These are phyloP conservation scores for Podospora pseudopauciseta DNA, from an alignment of 495 filamentous ascomycete genomes.

Conservation along the genomic window DNA sequence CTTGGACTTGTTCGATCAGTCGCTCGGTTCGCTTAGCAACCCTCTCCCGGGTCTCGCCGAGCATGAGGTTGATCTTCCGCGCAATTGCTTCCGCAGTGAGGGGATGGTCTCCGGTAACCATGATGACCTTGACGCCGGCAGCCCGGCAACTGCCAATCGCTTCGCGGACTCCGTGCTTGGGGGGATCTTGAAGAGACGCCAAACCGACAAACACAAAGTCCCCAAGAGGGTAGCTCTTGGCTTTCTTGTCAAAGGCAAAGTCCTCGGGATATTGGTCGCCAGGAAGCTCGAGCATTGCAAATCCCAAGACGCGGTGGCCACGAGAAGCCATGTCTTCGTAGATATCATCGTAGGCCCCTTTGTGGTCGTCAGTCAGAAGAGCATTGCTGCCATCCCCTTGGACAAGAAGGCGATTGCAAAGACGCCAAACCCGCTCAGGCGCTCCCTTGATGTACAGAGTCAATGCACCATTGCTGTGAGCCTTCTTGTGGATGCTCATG, in stretches of 20 bases:
- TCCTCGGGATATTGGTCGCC: slow-evolving; percentile 13
- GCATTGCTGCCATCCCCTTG: slow-evolving; percentile 30
- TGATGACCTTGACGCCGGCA: slow-evolving; percentile 58
- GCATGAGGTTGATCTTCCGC: slow-evolving; percentile 41
- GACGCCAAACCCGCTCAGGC: slow-evolving; percentile 39
- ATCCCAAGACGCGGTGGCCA: slow-evolving; percentile 56
- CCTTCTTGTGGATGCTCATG: slow-evolving; percentile 50
- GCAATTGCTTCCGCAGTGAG: slow-evolving; percentile 62
- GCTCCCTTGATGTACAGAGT: slow-evolving; percentile 57
- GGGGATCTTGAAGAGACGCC: slow-evolving; percentile 71
- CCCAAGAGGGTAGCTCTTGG: slow-evolving; percentile 27
- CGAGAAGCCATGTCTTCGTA: slow-evolving; percentile 54
- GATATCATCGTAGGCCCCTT: slow-evolving; percentile 36
- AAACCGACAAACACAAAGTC: slow-evolving; percentile 56
- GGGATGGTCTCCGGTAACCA: slow-evolving; percentile 65
- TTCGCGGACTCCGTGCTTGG: slow-evolving; percentile 60
- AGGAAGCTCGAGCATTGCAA: slow-evolving; percentile 33
- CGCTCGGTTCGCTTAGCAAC: slow-evolving; percentile 27
- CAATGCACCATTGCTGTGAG: slow-evolving; percentile 22
- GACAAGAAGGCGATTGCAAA: slow-evolving; percentile 39
- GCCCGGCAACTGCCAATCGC: slow-evolving; percentile 50
- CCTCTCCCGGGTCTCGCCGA: slow-evolving; percentile 33
- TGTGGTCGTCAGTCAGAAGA: slow-evolving; percentile 33
- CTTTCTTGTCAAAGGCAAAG: slow-evolving; percentile 32
- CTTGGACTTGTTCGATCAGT: slow-evolving; percentile 33